Evolutionary conservation across 352 stramenopile species (phyloP).

Genomic region (Globisporangium heterothallicum): DNA sequence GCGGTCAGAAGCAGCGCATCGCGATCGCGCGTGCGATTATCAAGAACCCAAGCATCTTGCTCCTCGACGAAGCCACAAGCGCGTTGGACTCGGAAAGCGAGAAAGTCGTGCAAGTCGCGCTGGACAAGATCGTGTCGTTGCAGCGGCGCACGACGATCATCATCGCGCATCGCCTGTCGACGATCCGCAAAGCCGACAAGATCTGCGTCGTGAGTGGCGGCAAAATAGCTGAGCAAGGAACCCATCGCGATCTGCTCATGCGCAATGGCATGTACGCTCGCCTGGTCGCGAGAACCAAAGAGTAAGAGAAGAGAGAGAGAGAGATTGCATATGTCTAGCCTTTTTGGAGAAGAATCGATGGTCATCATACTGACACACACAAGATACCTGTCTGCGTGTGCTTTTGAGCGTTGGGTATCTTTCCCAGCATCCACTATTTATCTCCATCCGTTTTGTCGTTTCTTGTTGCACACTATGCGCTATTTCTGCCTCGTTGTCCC

Average conservation of each 20-base stretch:
- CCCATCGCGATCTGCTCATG: constrained; percentile 15
- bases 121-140: constrained; percentile 21
- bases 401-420: too few species aligned
- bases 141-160: constrained; percentile 70
- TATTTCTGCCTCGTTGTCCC: too few species aligned
- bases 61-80: constrained; percentile 72
- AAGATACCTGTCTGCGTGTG: too few species aligned
- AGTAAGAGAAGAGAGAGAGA: too few species aligned
- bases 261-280: constrained; percentile 18
- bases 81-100: constrained; percentile 88
- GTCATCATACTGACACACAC: too few species aligned
- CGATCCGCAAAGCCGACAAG: constrained; percentile 20
- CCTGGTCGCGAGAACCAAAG: constrained; percentile 2
- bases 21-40: constrained; percentile 33
- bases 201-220: constrained; percentile 25
- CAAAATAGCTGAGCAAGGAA: constrained; percentile 23
- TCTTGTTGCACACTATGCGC: too few species aligned
- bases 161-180: constrained; percentile 84
- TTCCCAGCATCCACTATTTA: too few species aligned
- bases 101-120: constrained; percentile 23
- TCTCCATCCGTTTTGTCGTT: too few species aligned
- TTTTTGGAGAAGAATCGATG: too few species aligned
- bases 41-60: constrained; percentile 32
- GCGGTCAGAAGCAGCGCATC: constrained; percentile 44
- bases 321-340: not conserved